Evolutionary conservation across 306 rosid species (phyloP).

Genomic region (Alnus rubra): DNA sequence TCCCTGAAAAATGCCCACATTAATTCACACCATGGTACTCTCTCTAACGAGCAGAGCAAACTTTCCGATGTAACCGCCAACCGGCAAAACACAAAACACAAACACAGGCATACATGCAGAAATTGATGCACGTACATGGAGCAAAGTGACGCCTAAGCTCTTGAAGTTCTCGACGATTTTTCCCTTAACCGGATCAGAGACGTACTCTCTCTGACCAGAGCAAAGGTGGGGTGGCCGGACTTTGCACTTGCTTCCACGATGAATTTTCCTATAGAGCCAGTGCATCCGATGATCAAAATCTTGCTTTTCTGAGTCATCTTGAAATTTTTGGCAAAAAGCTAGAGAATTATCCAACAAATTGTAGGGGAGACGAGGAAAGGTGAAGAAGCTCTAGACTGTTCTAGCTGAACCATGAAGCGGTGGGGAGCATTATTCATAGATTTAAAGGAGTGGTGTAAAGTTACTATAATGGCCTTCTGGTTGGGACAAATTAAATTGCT

Average conservation of each 20-base stretch:
- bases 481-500: too few species aligned
- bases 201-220: constrained; percentile 52
- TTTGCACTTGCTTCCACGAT: constrained; percentile 65
- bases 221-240: constrained; percentile 59
- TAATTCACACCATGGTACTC: neutral
- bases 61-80: too few species aligned
- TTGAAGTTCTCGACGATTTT: constrained; percentile 51
- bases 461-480: too few species aligned
- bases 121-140: constrained; percentile 27
- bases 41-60: too few species aligned
- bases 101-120: neutral
- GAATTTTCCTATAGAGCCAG: constrained; percentile 69
- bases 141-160: constrained; percentile 43
- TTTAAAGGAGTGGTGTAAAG: too few species aligned
- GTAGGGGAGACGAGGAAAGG: neutral
- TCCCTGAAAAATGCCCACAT: constrained; percentile 39
- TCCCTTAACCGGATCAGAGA: constrained; percentile 51
- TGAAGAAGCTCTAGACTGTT: too few species aligned
- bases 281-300: constrained; percentile 72
- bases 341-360: too few species aligned
- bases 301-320: constrained; percentile 44
- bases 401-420: neutral
- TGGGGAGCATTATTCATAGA: neutral
- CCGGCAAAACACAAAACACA: neutral
- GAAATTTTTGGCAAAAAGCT: neutral